Evolutionary conservation across 768 basidiomycete genomes (phyloP), one percentile per base, ranked within the genome.

Genomic region (Hericium coralloides): DNA sequence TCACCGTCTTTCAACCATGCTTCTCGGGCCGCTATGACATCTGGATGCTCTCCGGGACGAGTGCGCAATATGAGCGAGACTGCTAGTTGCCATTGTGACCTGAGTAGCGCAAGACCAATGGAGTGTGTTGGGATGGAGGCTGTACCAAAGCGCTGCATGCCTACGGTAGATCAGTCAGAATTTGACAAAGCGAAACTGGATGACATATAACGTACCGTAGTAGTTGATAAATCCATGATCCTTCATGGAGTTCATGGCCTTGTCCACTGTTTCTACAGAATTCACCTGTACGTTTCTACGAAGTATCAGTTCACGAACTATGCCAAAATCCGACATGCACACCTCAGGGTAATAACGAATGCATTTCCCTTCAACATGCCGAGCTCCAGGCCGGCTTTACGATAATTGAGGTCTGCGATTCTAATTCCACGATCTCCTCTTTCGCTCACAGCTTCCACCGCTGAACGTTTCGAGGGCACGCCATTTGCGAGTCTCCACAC

Each of bases 101-200:
- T 84, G 22, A 99, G 78, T 39, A 99, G 75, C 4, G 92, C 89
- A 18, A 98, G 79, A 17, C 97, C 97, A 55, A 98, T 95, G 2
- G 88, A 76, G 66, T 99, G 97, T 0, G 97, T 98, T 4, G 95
- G 94, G 39, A 98, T 85, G 36, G 92, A 86, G 15, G 97, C 93
- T 2, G 95, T 98, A 50, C 97, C 97, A 72, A 99, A 99, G 12
- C 97, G 87, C 66, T 99, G 97, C 95, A 99, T 98, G 48, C 95
- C 94, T 90, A 36, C 8, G 15, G 41, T 36, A 55, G 49, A 47
- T 20, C 25, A 59, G 22, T 14, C 20, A 26, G 38, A 45, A 15
- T 26, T 37, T 15, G 49, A 17, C 38, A 41, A 17, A 18, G 47
- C 4, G 39, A 37, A 15, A 12, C 20, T 1, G 25, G 38, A 26